Evolutionary conservation across 2,329 filamentous ascomycete species (phyloP), one percentile per base, ranked within the genome.

Genomic region (Neospermospora avenae): DNA sequence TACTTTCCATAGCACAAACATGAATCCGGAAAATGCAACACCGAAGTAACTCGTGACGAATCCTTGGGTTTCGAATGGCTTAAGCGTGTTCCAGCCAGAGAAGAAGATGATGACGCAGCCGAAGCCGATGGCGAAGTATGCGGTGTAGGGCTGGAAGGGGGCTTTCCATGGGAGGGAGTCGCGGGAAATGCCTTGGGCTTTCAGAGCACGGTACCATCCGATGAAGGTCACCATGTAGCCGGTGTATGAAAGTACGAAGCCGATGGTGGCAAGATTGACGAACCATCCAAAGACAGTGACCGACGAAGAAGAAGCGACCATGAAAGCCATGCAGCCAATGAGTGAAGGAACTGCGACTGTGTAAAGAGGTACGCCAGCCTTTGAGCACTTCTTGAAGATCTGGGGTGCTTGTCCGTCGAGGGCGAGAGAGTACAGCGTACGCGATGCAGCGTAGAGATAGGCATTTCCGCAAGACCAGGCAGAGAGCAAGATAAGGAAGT

Each of bases 241-340:
- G n/a, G 56, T 53, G 14, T 58, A 58, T 1, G 35, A 44, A 7
- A 58, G 48, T 5, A 58, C 56, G 31, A 58, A 58, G 31, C 56
- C 56, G 56, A 58, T 58, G 25, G 56, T 58, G n/a, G 56, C 56
- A 24, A 58, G 46, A 18, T 58, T 58, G 16, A 58, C 56, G 56
- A 58, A 58, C 56, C 56, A 58, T 4, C 56, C 56, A 25, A 58
- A 58, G 13, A 58, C 56, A 6, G 25, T 41, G 14, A 58, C 46
- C 4, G 46, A 52, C 8, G 56, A 58, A 7, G 56, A 58, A 3
- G 20, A 20, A 3, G 56, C 56, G n/a, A 58, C 56, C 45, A 58
- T 51, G 37, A 58, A 58, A 4, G 56, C 49, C 8, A 58, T n/a
- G 34, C 56, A 58, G 22, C 24, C 46, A 37, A 58, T 58, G 6